Evolutionary conservation across 257 asterid genomes (phyloP).

Genomic region (Gentiana macrophylla): DNA sequence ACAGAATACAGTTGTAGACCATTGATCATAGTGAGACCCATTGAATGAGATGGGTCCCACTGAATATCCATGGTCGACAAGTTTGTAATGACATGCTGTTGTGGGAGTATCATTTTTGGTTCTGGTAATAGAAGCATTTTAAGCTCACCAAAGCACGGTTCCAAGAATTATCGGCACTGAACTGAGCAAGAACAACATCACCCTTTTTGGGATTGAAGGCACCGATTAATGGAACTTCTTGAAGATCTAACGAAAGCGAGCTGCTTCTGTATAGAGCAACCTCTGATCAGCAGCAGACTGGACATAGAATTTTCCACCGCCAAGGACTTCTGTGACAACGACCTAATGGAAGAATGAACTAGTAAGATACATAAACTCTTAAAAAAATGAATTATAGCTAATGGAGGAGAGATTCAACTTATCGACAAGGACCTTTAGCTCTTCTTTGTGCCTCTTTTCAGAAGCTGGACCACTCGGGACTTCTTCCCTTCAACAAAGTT

Average conservation of each 20-base stretch:
- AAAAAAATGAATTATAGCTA: background rate
- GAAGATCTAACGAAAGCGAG: constrained; percentile 69
- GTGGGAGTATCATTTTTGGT: too few species aligned
- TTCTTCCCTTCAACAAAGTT: constrained; percentile 28
- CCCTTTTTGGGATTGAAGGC: constrained; percentile 86
- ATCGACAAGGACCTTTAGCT: constrained; percentile 10
- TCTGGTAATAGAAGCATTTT: too few species aligned
- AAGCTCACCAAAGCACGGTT: constrained; percentile 88
- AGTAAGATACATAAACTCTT: background rate
- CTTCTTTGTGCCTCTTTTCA: constrained; percentile 22
- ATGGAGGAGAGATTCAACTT: too few species aligned
- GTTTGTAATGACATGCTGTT: too few species aligned
- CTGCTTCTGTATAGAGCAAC: constrained; percentile 74
- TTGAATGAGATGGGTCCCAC: background rate
- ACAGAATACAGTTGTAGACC: background rate
- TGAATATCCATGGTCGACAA: too few species aligned
- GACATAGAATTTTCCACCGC: constrained; percentile 83
- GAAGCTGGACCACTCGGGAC: constrained; percentile 14
- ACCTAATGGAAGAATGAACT: constrained; percentile 30
- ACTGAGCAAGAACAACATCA: constrained; percentile 74
- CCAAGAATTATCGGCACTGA: constrained; percentile 90
- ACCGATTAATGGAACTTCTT: constrained; percentile 79
- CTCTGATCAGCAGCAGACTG: constrained; percentile 81
- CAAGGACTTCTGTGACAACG: constrained; percentile 76
- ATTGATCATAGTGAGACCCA: background rate